These are phyloP conservation scores for Vitis riparia DNA, from an alignment of 164 flowering plant genomes.

Conservation along the genomic window DNA sequence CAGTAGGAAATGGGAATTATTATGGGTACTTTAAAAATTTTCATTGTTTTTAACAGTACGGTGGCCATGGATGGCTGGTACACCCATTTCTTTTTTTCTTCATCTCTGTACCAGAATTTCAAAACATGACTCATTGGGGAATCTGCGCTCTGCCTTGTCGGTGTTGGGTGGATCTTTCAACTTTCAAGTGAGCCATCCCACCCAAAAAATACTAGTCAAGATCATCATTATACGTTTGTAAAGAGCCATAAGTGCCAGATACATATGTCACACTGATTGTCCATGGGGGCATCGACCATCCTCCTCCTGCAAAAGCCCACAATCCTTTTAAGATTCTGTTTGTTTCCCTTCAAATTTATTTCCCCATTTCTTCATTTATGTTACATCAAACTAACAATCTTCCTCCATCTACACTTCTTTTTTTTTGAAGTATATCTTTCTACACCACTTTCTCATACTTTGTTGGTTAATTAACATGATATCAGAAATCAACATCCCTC, in stretches of 20 bases:
- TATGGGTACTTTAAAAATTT: background rate
- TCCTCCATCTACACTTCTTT: too few species aligned
- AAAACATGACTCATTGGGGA: slow-evolving; percentile 1
- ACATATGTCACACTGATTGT: background rate
- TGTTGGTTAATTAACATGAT: too few species aligned
- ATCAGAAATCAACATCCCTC: too few species aligned
- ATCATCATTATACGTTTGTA: background rate
- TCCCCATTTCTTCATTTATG: too few species aligned
- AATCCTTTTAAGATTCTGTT: too few species aligned
- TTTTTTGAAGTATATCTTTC: too few species aligned
- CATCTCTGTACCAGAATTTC: slow-evolving; percentile 1
- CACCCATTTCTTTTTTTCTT: background rate
- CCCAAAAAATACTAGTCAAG: background rate
- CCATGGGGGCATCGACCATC: too few species aligned
- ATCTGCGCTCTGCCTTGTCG: slow-evolving; percentile 8
- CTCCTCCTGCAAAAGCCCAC: too few species aligned
- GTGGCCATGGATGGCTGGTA: background rate
- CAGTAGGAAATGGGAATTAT: background rate
- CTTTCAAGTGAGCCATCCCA: background rate
- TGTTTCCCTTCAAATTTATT: too few species aligned
- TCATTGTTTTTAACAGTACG: too few species aligned
- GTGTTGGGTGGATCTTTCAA: background rate
- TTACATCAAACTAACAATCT: too few species aligned
- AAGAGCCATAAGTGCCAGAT: background rate
- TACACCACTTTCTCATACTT: too few species aligned